These are phyloP conservation scores for Colletotrichum aenigma DNA, from an alignment of 2,329 filamentous ascomycete genomes.

Conservation along the genomic window DNA sequence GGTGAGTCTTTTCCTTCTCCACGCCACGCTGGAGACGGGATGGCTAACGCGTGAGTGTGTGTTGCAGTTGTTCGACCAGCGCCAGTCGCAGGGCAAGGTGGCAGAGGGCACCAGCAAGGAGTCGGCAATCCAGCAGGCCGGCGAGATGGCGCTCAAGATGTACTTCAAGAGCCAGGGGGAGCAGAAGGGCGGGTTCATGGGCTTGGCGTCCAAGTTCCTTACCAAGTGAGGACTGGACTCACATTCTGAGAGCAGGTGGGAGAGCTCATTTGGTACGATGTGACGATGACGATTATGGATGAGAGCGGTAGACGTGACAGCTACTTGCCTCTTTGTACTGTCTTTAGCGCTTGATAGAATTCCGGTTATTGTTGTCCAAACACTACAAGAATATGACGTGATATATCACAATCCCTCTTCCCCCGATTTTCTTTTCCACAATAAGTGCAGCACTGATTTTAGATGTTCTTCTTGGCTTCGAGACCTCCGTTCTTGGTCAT, in stretches of 20 bases:
- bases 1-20: slow-evolving; percentile 41
- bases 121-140: slow-evolving; percentile 77
- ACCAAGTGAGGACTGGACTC: slow-evolving; percentile 1
- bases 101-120: slow-evolving; percentile 74
- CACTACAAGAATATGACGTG: neutral
- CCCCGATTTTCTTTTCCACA: neutral
- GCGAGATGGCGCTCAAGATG: slow-evolving; percentile 88
- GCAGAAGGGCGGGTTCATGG: slow-evolving; percentile 53
- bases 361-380: neutral
- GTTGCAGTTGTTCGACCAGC: slow-evolving; percentile 63
- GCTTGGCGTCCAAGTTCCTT: slow-evolving; percentile 53
- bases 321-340: neutral
- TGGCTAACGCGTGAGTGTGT: neutral
- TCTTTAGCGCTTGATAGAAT: neutral
- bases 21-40: neutral
- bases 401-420: neutral
- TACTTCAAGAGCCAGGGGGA: slow-evolving; percentile 79
- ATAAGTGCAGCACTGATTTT: neutral
- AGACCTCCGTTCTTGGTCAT: slow-evolving; percentile 27
- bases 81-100: slow-evolving; percentile 58
- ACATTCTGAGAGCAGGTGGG: too few species aligned
- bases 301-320: neutral
- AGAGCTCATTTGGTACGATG: neutral
- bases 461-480: slow-evolving; percentile 16
- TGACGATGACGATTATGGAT: neutral